Conservation (phyloP, 306 rosid species). For the Acacia crassicarpa region DNA sequence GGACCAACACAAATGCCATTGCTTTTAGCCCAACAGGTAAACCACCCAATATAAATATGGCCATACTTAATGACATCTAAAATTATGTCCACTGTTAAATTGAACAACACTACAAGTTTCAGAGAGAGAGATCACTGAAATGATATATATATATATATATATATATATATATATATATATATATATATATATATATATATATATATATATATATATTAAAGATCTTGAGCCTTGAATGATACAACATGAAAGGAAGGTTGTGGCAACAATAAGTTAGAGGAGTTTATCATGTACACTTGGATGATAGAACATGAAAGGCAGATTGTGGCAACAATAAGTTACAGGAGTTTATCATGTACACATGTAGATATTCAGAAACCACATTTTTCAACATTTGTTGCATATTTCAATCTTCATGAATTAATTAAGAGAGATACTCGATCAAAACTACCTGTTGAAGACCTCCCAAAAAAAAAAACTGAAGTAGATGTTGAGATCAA, state of each 20-base stretch:
- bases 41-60: too few relatives aligned
- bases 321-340: background rate
- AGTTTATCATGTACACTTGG: conserved; percentile 5
- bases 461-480: background rate
- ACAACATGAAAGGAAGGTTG: background rate
- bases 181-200: too few relatives aligned
- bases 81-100: conserved; percentile 17
- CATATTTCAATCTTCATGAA: background rate
- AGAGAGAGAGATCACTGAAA: background rate
- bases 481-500: background rate
- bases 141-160: too few relatives aligned
- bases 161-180: too few relatives aligned
- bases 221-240: conserved; percentile 7
- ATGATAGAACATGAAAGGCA: conserved; percentile 4
- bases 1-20: too few relatives aligned
- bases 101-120: conserved; percentile 5
- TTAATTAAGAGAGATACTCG: background rate
- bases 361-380: conserved; percentile 9
- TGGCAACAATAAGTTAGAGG: conserved; percentile 3
- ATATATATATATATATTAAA: too few relatives aligned
- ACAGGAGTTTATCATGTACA: conserved; percentile 1
- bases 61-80: background rate
- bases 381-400: background rate
- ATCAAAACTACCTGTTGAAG: background rate
- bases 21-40: too few relatives aligned